phyloP scores from a whole-genome alignment of 495 filamentous ascomycete species.

The Podospora conica region DNA sequence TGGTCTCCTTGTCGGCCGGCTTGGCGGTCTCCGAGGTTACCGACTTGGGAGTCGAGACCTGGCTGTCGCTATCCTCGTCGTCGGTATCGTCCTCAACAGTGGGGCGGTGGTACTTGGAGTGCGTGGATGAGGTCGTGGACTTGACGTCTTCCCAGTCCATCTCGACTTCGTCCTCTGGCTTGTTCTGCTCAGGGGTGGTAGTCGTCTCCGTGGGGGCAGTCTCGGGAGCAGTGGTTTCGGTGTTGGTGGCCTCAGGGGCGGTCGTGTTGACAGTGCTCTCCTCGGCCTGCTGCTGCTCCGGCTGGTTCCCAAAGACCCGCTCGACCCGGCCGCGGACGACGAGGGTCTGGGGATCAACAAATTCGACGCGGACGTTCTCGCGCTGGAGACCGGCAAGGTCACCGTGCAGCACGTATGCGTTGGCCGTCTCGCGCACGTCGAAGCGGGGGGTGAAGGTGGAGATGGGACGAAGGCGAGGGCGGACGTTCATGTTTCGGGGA shows the following conservation, averaged over 20 bases:
- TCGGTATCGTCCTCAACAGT: slow-evolving; percentile 24
- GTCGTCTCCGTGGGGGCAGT: slow-evolving; percentile 24
- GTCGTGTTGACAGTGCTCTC: not conserved
- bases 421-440: slow-evolving; percentile 63
- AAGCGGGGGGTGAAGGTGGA: slow-evolving; percentile 44
- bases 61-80: slow-evolving; percentile 2
- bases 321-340: slow-evolving; percentile 65
- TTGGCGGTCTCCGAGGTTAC: not conserved
- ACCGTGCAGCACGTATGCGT: slow-evolving; percentile 72
- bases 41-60: not conserved
- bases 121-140: not conserved
- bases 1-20: not conserved
- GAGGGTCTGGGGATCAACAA: slow-evolving; percentile 70
- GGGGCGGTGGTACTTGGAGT: slow-evolving; percentile 11
- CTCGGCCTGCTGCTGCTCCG: not conserved
- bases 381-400: slow-evolving; percentile 80
- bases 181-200: slow-evolving; percentile 23
- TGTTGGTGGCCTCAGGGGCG: slow-evolving; percentile 18
- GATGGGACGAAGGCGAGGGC: not conserved
- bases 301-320: slow-evolving; percentile 36
- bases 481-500: not conserved
- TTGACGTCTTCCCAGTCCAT: slow-evolving; percentile 49
- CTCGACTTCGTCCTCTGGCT: slow-evolving; percentile 27
- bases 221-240: slow-evolving; percentile 10
- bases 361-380: slow-evolving; percentile 74